Conservation (phyloP, 305 asterid species). For the Andrographis paniculata region DNA sequence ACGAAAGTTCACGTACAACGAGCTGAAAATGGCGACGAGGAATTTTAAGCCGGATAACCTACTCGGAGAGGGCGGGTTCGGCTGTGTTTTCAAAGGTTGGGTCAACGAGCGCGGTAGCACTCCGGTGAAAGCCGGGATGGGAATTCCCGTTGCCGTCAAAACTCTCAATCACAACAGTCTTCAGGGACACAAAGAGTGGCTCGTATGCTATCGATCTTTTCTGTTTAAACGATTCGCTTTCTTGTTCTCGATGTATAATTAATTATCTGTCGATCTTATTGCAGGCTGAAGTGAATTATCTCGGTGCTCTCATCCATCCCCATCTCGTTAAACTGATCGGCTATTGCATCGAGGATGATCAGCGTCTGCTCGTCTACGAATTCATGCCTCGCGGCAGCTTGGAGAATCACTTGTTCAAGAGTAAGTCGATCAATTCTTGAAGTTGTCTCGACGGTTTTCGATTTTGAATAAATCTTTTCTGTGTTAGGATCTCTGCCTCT, state of each 20-base stretch:
- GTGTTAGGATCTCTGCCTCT: conserved; percentile 64
- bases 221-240: neutral
- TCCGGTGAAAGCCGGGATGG: conserved; percentile 65
- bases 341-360: too few relatives aligned
- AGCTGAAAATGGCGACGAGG: conserved; percentile 60
- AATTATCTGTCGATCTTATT: conserved; percentile 5
- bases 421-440: conserved; percentile 24
- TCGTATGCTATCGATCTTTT: conserved; percentile 33
- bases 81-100: conserved; percentile 88
- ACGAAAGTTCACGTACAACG: conserved; percentile 55
- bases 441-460: neutral
- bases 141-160: conserved; percentile 77
- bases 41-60: conserved; percentile 62
- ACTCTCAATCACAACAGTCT: conserved; percentile 68
- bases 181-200: conserved; percentile 95
- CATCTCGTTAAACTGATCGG: conserved; percentile 64
- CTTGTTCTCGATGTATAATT: conserved; percentile 7
- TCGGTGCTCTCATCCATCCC: conserved; percentile 53
- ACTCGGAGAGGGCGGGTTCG: conserved; percentile 89
- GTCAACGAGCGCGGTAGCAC: conserved; percentile 51
- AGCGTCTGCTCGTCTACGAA: too few relatives aligned
- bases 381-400: conserved; percentile 69
- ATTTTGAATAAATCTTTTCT: neutral
- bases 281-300: conserved; percentile 65
- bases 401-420: conserved; percentile 71